Percentiles rank a stretch among this genome's conserved stretches.
These are phyloP conservation scores for Agapanthus africanus DNA, from an alignment of 106 monocot species.

Conservation along the genomic window DNA sequence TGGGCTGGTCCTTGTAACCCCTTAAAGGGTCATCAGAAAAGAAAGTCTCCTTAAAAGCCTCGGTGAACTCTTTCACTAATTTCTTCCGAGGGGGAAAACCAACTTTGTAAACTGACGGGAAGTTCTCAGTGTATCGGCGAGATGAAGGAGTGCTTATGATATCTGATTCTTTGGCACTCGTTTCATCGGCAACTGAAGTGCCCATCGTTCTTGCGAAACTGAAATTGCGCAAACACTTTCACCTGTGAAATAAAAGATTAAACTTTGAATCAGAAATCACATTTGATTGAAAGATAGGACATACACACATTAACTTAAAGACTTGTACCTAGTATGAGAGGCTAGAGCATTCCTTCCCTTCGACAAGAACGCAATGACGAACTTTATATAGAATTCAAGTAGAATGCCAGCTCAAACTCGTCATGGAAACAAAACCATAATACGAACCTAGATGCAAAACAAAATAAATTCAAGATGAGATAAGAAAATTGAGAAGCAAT, in stretches of 20 bases:
- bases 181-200: constrained; percentile 16
- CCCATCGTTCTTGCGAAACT: too few relatives aligned
- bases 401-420: constrained; percentile 5
- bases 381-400: constrained; percentile 1
- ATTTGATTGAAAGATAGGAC: neutral
- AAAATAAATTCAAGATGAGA: constrained; percentile 2
- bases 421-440: neutral
- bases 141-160: constrained; percentile 16
- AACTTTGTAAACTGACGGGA: constrained; percentile 34
- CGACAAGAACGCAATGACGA: neutral
- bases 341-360: neutral
- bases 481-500: neutral
- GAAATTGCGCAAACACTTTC: neutral
- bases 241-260: neutral
- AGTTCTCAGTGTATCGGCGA: neutral
- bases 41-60: constrained; percentile 75
- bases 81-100: constrained; percentile 45
- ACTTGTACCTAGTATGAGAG: neutral
- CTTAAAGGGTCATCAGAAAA: constrained; percentile 75
- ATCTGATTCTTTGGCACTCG: constrained; percentile 14
- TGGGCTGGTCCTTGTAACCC: constrained; percentile 59
- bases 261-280: neutral
- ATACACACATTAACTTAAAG: neutral
- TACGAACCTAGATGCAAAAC: constrained; percentile 9
- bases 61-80: constrained; percentile 30